Evolutionary conservation across 2,329 filamentous ascomycete species (phyloP), one percentile per base, ranked within the genome.

Genomic region (Aspergillus bombycis): DNA sequence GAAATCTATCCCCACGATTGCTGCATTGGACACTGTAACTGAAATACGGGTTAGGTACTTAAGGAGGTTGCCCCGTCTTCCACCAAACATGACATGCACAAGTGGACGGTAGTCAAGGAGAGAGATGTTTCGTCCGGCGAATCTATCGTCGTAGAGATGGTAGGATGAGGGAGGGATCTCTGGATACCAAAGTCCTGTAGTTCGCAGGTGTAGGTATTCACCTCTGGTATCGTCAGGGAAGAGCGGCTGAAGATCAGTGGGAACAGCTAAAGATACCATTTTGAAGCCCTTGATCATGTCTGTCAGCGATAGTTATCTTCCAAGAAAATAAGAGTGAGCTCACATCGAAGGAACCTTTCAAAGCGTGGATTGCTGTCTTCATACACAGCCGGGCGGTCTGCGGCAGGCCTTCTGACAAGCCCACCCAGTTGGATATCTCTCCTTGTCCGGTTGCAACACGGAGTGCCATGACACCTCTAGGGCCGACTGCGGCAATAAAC

Each of bases 171-270:
- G 43, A 30, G 67, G 69, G 14, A 68, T 46, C 45, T 53, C 45
- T 36, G 69, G 69, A 54, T 70, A 71, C 69, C 69, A 71, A 41
- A 71, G 60, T 21, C 62, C 68, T 10, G 61, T 65, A 38, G 64
- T 65, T n/a, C 62, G 64, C 16, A 67, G 58, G 14, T 62, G 63
- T 5, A 65, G 60, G 23, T 61, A 65, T 41, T 61, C 23, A 28
- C 46, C 41, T 36, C 50, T 52, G 34, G 67, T 46, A 28, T 63
- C 52, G 11, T 62, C 43, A 16, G 57, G 55, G 14, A 62, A 61
- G 30, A 64, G 59, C n/a, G 67, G 59, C 32, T 65, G 59, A 32
- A 53, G 34, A 23, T n/a, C 45, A 16, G 60, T 26, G 46, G 66
- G 66, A 23, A 71, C 67, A 8, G 68, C 62, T 34, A 71, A 58